A percentile compares a stretch with the other conserved stretches of the same genome.
These are phyloP conservation scores for Exophiala phaeomuriformis DNA, from an alignment of 2,329 filamentous ascomycete genomes.

Conservation along the genomic window DNA sequence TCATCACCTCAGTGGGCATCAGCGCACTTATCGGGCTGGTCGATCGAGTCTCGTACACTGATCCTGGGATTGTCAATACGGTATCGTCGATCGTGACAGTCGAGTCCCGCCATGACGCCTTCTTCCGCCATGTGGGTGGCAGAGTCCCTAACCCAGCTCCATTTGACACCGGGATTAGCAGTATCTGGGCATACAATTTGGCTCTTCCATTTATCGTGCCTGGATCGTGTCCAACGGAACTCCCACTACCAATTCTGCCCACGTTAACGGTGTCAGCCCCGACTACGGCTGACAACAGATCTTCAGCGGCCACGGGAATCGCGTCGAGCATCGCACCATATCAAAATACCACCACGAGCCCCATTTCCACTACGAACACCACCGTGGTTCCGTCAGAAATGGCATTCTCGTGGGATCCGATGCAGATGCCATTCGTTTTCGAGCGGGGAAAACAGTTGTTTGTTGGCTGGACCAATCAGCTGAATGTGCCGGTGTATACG, in stretches of 20 bases:
- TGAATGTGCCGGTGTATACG: slow-evolving; percentile 25
- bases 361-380: not conserved
- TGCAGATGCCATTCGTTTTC: too few relatives aligned
- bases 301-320: too few relatives aligned
- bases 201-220: slow-evolving; percentile 28
- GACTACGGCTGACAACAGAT: too few relatives aligned
- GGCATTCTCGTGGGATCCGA: not conserved
- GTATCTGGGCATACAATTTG: slow-evolving; percentile 30
- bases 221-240: slow-evolving; percentile 19
- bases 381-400: not conserved
- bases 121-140: slow-evolving; percentile 27
- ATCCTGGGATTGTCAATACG: slow-evolving; percentile 24
- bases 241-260: too few relatives aligned
- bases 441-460: slow-evolving; percentile 14
- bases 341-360: slow-evolving; percentile 8
- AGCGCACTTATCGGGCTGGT: slow-evolving; percentile 28
- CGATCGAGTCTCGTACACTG: slow-evolving; percentile 25
- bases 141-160: slow-evolving; percentile 30
- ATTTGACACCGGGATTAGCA: slow-evolving; percentile 29
- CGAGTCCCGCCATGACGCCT: slow-evolving; percentile 30
- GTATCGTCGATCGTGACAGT: slow-evolving; percentile 29
- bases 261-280: too few relatives aligned
- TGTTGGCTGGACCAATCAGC: slow-evolving; percentile 25
- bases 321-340: slow-evolving; percentile 12
- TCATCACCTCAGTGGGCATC: slow-evolving; percentile 30